Evolutionary conservation across 73 alveolate genomes (phyloP).

Genomic region (Diophrys appendiculata): DNA sequence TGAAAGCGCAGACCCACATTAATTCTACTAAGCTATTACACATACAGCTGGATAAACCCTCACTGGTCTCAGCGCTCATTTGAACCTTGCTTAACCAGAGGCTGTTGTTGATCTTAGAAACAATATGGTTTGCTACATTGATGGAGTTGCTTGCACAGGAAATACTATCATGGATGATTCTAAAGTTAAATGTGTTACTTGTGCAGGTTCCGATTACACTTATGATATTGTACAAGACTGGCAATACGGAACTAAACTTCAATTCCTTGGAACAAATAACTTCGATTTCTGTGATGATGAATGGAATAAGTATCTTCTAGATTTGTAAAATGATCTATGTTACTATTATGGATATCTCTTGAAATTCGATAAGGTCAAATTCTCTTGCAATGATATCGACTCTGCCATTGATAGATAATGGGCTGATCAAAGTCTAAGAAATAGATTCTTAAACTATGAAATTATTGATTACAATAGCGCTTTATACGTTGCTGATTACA

Average conservation of each 20-base stretch:
- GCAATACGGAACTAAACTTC: neutral
- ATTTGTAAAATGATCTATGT: neutral
- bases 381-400: neutral
- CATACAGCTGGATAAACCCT: too few relatives aligned
- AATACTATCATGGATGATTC: neutral
- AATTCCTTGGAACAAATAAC: neutral
- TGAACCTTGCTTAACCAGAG: neutral
- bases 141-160: neutral
- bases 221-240: neutral
- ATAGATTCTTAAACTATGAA: neutral
- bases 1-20: too few relatives aligned
- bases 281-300: neutral
- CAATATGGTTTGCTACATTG: neutral
- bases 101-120: neutral
- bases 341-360: neutral
- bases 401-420: neutral
- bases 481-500: neutral
- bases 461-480: neutral
- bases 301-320: neutral
- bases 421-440: neutral
- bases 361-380: neutral
- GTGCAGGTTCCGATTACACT: neutral
- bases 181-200: neutral
- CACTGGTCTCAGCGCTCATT: neutral
- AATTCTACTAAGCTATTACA: too few relatives aligned